These are phyloP conservation scores for Pistacia vera DNA, from an alignment of 345 rosid genomes.

Conservation along the genomic window DNA sequence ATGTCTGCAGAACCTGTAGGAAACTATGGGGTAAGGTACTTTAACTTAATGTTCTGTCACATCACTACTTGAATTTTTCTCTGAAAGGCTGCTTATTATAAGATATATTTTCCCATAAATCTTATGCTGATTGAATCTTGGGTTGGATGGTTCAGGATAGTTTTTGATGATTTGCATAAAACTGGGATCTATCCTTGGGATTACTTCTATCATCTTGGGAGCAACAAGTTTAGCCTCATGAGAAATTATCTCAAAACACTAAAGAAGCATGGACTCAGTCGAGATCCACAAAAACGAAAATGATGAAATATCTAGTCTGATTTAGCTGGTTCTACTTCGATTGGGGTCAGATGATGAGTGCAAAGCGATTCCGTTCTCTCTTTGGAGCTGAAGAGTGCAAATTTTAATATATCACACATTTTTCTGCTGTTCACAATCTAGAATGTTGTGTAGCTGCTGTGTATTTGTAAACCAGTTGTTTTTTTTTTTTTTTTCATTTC, in stretches of 20 bases:
- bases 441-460: not conserved
- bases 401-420: not conserved
- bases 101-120: not conserved
- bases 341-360: not conserved
- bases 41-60: slow-evolving; percentile 1
- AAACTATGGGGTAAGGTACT: slow-evolving; percentile 95
- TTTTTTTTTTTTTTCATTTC: not conserved
- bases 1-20: slow-evolving; percentile 95
- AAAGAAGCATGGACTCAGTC: slow-evolving; percentile 82
- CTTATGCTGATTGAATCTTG: not conserved
- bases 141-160: slow-evolving; percentile 51
- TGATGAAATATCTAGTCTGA: slow-evolving; percentile 17
- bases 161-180: slow-evolving; percentile 92
- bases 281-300: slow-evolving; percentile 70
- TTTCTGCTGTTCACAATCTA: not conserved
- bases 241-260: slow-evolving; percentile 74
- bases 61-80: not conserved
- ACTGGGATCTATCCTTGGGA: slow-evolving; percentile 97
- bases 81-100: not conserved
- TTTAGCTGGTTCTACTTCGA: not conserved
- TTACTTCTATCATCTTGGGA: slow-evolving; percentile 78
- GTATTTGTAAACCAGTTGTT: not conserved
- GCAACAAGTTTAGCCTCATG: slow-evolving; percentile 78
- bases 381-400: not conserved
- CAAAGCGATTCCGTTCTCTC: not conserved